These are phyloP conservation scores for Neurospora tetrasperma DNA, from an alignment of 495 filamentous ascomycete genomes.

Conservation along the genomic window DNA sequence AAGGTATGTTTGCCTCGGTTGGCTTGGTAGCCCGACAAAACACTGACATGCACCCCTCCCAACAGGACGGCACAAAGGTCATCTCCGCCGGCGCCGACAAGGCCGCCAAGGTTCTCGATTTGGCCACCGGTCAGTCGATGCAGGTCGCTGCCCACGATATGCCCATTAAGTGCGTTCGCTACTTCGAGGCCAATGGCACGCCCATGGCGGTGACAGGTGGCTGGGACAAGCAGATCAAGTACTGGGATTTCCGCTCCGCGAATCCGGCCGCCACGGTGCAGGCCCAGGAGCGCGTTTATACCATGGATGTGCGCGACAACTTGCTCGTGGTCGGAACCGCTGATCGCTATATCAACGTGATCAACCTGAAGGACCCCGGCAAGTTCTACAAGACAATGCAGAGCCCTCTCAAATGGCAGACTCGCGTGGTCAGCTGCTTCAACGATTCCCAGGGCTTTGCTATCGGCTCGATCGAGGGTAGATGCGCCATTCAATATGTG, in stretches of 20 bases:
- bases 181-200: constrained; percentile 50
- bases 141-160: constrained; percentile 72
- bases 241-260: constrained; percentile 75
- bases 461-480: constrained; percentile 81
- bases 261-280: constrained; percentile 49
- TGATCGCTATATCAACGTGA: constrained; percentile 81
- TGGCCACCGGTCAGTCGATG: constrained; percentile 40
- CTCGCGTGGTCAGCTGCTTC: constrained; percentile 83
- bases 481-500: constrained; percentile 85
- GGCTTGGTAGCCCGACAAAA: neutral
- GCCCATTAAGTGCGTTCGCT: constrained; percentile 68
- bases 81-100: constrained; percentile 81
- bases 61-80: constrained; percentile 55
- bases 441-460: constrained; percentile 79
- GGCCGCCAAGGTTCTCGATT: constrained; percentile 66
- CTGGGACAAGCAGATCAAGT: constrained; percentile 94
- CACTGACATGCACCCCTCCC: neutral
- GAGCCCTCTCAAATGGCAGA: constrained; percentile 90
- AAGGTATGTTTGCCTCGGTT: constrained; percentile 44
- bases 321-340: constrained; percentile 85
- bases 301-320: constrained; percentile 74
- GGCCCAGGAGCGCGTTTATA: constrained; percentile 78
- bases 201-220: constrained; percentile 78
- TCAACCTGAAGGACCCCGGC: constrained; percentile 73
- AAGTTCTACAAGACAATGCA: constrained; percentile 82